Evolutionary conservation across 306 rosid genomes (phyloP), one percentile per base, ranked within the genome.

Genomic region (Bauhinia variegata): DNA sequence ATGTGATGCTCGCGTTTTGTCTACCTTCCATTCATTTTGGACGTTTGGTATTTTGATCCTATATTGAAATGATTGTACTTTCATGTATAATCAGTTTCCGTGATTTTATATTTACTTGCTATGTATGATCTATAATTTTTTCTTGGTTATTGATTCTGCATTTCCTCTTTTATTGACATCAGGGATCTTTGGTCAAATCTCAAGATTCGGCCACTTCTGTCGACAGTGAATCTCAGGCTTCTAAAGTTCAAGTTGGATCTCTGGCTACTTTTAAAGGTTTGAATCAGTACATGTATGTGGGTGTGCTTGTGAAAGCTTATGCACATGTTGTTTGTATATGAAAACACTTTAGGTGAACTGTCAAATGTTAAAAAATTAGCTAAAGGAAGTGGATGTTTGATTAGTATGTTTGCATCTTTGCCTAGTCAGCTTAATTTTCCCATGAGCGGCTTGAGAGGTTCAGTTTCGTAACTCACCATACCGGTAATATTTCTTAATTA

Each of bases 231-330:
- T 80, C 84, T 44, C 95, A 84, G 67, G 80, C 83, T 38, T 67
- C 92, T 10, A 44, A 68, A 79, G 69, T 81, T 58, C 80, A 83
- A 72, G 68, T 71, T 54, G 89, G 69, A 72, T 63, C 80, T 60
- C 82, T 55, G 67, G 69, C 82, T 57, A 55, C 88, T 72, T 74
- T 78, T 13, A 86, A 77, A 85, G 98, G 98, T 92, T 82, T 69
- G 82, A 43, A 68, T 54, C 16, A 16, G 38, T 57, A 36, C 18
- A 59, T 54, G 16, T 23, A 16, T 77, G 36, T 36, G 36, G 30
- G 18, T 66, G 9, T 71, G 70, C 68, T 74, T 47, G n/a, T n/a
- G n/a, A n/a, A n/a, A n/a, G n/a, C n/a, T n/a, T n/a, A 17, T 60
- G 44, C 49, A 19, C 2, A 48, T 48, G 54, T 6, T 13, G 52